A percentile compares a stretch with the other conserved stretches of the same genome.
Conservation (phyloP, 768 basidiomycete species). For the Amanita muscaria region DNA sequence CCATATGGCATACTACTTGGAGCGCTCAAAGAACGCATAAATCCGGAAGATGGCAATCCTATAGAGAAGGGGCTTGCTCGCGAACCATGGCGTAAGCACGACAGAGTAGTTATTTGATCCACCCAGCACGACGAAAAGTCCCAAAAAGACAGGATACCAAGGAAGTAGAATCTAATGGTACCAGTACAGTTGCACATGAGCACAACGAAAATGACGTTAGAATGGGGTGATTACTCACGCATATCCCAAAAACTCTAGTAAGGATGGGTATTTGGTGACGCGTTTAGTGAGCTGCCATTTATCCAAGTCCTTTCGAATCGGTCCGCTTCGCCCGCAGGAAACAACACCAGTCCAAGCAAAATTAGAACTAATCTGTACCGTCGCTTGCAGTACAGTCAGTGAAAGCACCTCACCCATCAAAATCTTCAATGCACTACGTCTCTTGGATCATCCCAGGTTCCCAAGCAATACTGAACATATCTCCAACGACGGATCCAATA, state of each 20-base stretch:
- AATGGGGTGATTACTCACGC: constrained; percentile 54
- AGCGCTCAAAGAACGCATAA: constrained; percentile 73
- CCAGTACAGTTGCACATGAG: too few relatives aligned
- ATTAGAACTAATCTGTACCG: too few relatives aligned
- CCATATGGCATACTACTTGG: constrained; percentile 94
- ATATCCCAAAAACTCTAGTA: constrained; percentile 88
- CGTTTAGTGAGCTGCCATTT: constrained; percentile 73
- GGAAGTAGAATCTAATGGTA: constrained; percentile 81
- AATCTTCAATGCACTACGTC: constrained; percentile 83
- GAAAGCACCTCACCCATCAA: constrained; percentile 86
- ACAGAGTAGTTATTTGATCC: constrained; percentile 49
- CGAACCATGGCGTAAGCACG: constrained; percentile 55
- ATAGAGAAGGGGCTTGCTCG: constrained; percentile 29
- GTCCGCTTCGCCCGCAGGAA: too few relatives aligned
- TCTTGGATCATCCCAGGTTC: constrained; percentile 99
- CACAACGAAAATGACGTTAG: too few relatives aligned
- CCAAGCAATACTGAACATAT: constrained; percentile 95
- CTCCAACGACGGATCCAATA: constrained; percentile 94
- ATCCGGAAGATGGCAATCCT: constrained; percentile 65
- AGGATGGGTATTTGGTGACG: constrained; percentile 59
- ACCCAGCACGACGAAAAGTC: constrained; percentile 58
- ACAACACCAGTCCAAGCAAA: too few relatives aligned
- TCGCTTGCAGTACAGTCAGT: constrained; percentile 87
- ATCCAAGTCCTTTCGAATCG: constrained; percentile 92
- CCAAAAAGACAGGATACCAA: constrained; percentile 74